Percentiles rank a stretch among this genome's conserved stretches.
Evolutionary conservation across 2,329 filamentous ascomycete species (phyloP).

Genomic region (Sporothrix curviconia): DNA sequence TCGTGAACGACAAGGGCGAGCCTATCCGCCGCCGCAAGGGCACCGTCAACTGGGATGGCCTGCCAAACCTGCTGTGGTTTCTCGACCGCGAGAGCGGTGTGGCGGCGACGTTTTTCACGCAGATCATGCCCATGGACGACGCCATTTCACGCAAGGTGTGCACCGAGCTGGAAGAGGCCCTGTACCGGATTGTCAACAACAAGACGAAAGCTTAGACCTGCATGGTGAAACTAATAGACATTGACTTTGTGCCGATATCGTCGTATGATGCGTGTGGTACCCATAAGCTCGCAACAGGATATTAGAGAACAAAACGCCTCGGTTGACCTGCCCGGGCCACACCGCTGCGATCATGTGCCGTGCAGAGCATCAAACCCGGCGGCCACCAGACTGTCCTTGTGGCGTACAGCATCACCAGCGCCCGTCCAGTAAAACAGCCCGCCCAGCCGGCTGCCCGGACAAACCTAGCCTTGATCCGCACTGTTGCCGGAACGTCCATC

Average conservation of each 20-base stretch:
- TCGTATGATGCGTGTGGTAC: too few species aligned
- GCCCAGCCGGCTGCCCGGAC: conserved; percentile 48
- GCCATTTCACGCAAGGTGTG: neutral
- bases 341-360: neutral
- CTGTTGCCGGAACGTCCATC: conserved; percentile 57
- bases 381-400: conserved; percentile 49
- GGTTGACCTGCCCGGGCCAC: too few species aligned
- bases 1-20: conserved; percentile 29
- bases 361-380: conserved; percentile 50
- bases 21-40: conserved; percentile 36
- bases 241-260: too few species aligned
- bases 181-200: neutral
- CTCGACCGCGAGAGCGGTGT: conserved; percentile 41
- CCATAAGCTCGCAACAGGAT: too few species aligned
- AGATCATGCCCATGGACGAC: conserved; percentile 1
- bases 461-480: conserved; percentile 55
- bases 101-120: neutral
- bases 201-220: neutral
- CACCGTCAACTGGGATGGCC: conserved; percentile 42
- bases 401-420: conserved; percentile 48
- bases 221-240: neutral
- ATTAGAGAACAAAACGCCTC: neutral
- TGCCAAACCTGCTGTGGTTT: conserved; percentile 41
- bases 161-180: neutral
- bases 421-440: conserved; percentile 67